Base-by-base conservation (phyloP, 2,329 filamentous ascomycete species). In the Colletotrichum sp. region DNA sequence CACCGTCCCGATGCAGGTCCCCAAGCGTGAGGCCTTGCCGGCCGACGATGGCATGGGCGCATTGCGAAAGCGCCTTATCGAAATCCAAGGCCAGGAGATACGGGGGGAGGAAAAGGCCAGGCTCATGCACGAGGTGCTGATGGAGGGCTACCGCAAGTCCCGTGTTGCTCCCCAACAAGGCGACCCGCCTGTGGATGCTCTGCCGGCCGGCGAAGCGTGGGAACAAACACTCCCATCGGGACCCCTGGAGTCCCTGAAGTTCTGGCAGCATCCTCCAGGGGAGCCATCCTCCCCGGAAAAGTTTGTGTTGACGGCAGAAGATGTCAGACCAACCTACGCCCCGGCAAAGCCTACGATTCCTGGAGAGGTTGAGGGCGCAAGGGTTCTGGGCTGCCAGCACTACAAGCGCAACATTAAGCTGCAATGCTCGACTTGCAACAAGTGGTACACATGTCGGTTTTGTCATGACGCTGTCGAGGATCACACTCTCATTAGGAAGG, bases 331-430 rank as follows among this genome's bases (percentile, higher is more conserved):
- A n/a, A 94, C 93, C 0, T 95, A 91, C 83, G 92, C 90, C 18
- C 91, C 92, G 13, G 82, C 86, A 82, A 90, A 78, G 82, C 89
- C 68, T 83, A 81, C 79, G n/a, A 84, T 82, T 55, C 84, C 89
- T 52, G 88, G 90, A 36, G 83, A 85, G 8, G 89, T 89, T 15
- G 83, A 84, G 77, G 83, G 85, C 36, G 84, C 85, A 28, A 79
- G 82, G 18, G 78, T 59, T 15, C 86, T 98, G 7, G 97, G 97
- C 1, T 99, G 97, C 83, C 89, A 93, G 80, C 97, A 99, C 85
- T 99, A 99, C 84, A 95, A 95, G 82, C 93, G 97, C 78, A 99
- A 99, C 80, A 95, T 99, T 80, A 99, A 99, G 84, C 88, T 99
- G 39, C 96, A 99, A 86, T 99, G 97, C 84, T 95, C 92, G 79